A percentile compares a stretch with the other conserved stretches of the same genome.
Evolutionary conservation across 176 grass and related monocot genomes (phyloP).

Genomic region (Oryza meyeriana): DNA sequence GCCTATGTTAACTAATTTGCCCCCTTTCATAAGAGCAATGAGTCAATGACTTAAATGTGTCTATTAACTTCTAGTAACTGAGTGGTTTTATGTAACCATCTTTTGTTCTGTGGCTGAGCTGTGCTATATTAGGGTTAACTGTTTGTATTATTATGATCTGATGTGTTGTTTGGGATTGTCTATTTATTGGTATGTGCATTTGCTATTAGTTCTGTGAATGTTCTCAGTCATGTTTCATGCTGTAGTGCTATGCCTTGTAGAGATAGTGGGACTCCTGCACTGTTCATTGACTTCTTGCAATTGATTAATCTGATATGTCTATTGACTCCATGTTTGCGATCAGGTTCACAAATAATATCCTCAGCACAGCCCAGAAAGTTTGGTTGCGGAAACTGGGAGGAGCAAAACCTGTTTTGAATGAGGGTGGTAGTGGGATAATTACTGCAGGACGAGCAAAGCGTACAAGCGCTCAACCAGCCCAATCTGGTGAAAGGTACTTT

Average conservation of each 20-base stretch:
- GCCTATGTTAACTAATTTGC: too few relatives aligned
- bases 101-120: too few relatives aligned
- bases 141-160: too few relatives aligned
- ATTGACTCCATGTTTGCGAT: conserved; percentile 27
- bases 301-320: not conserved
- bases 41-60: too few relatives aligned
- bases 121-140: too few relatives aligned
- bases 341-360: conserved; percentile 97
- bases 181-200: conserved; percentile 90
- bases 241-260: conserved; percentile 5
- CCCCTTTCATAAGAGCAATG: too few relatives aligned
- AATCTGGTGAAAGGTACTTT: conserved; percentile 63
- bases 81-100: too few relatives aligned
- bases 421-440: conserved; percentile 85
- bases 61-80: too few relatives aligned
- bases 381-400: conserved; percentile 98
- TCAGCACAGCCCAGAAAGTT: conserved; percentile 87
- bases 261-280: not conserved
- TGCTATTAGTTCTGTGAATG: not conserved
- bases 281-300: not conserved
- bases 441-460: conserved; percentile 89
- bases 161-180: too few relatives aligned
- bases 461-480: conserved; percentile 44
- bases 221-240: not conserved
- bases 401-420: conserved; percentile 67